Evolutionary conservation across 495 filamentous ascomycete genomes (phyloP), one percentile per base, ranked within the genome.

Genomic region (Aspergillus homomorphus): DNA sequence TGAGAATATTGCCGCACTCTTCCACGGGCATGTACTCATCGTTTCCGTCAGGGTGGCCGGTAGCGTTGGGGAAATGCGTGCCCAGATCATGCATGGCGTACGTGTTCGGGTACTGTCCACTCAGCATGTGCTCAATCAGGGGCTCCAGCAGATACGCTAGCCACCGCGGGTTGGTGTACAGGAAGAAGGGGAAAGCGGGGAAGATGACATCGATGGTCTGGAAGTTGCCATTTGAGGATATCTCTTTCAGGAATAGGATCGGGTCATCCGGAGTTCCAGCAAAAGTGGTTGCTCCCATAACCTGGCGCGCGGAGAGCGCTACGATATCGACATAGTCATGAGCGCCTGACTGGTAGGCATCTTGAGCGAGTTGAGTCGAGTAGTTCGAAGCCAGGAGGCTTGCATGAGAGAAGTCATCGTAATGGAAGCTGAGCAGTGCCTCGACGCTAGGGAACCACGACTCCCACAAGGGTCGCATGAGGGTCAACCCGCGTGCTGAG

Each of bases 1-100:
- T 96, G 33, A 98, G 74, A 79, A 98, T 98, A 63, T 98, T 90
- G 3, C 93, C 93, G 63, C 93, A 96, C 66, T 98, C 93, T 65
- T 98, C 93, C 1, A 98, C 89, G 0, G 93, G 93, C 93, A 98
- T 98, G 58, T 96, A 93, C 68, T 98, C 93, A 58, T 98, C 93
- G 0, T 79, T 79, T 12, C 93, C 93, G 63, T 96, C 91, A 1
- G 84, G 72, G 70, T 98, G 92, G 2, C 93, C 93, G 0, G 92
- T 96, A 4, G 90, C 85, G 65, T 98, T 98, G 18, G 93, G 93
- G 71, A 96, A 98, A 66, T 91, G 88, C 0, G 82, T 66, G 1
- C 93, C 93, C 53, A 98, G 77, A 72, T 98, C 93, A 68, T 98
- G 93, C 87, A 96, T 92, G 48, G 89, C 89, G 73, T 96, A 97